Percentiles rank a stretch among this genome's conserved stretches.
Evolutionary conservation across 2,329 filamentous ascomycete species (phyloP).

Genomic region (Ophiosphaerella herpotricha): DNA sequence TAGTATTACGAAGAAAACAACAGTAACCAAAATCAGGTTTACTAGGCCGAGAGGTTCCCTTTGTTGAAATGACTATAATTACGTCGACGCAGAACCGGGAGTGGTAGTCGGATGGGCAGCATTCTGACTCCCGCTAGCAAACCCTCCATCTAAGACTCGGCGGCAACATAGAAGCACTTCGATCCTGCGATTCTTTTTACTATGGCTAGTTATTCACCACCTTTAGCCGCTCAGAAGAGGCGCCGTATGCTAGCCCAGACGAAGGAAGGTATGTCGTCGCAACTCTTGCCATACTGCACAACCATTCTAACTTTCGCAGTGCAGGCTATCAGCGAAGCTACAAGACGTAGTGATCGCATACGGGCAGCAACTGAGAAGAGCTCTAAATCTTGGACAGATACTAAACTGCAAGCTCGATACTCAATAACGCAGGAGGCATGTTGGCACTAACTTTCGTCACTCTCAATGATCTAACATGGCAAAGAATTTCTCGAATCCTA

Average conservation of each 20-base stretch:
- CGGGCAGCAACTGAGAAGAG: constrained; percentile 6
- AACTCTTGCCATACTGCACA: constrained; percentile 5
- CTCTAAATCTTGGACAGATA: constrained; percentile 4
- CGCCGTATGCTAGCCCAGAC: constrained; percentile 4
- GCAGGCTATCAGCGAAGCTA: constrained; percentile 4
- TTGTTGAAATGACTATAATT: no score
- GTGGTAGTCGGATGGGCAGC: no score
- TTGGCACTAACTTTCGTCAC: no score
- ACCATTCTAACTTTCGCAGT: constrained; percentile 9
- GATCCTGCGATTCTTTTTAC: constrained; percentile 1
- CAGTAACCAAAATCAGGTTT: no score
- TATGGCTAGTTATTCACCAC: not conserved
- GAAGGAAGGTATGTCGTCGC: constrained; percentile 6
- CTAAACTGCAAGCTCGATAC: not conserved
- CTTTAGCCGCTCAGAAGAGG: constrained; percentile 4
- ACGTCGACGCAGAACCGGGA: no score
- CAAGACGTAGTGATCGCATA: constrained; percentile 8
- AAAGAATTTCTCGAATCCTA: constrained; percentile 2
- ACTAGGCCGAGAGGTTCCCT: no score
- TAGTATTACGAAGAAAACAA: no score
- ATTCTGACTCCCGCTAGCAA: not conserved
- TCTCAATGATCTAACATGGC: no score
- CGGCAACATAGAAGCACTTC: constrained; percentile 8
- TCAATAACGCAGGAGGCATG: no score
- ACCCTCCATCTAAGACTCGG: constrained; percentile 5